phyloP scores from a whole-genome alignment of 257 asterid species.

The Petrea volubilis region DNA sequence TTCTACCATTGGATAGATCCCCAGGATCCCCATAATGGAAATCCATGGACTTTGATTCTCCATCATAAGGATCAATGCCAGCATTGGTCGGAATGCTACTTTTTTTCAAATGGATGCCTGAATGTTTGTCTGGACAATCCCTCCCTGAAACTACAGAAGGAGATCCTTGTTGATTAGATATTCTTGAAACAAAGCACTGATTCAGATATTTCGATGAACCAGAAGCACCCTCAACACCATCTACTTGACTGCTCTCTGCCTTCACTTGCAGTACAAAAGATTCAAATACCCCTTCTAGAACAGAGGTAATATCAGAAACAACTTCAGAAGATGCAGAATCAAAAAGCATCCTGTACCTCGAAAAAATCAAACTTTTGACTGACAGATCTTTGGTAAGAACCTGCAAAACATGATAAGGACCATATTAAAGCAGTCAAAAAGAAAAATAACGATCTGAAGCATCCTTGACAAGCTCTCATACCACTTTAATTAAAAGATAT shows the following conservation, averaged over 20 bases:
- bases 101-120: constrained; percentile 37
- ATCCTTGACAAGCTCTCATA: constrained; percentile 2
- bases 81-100: constrained; percentile 30
- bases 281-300: constrained; percentile 63
- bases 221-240: constrained; percentile 41
- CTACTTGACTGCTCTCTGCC: constrained; percentile 44
- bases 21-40: constrained; percentile 50
- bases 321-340: constrained; percentile 66
- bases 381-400: constrained; percentile 62
- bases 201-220: constrained; percentile 45
- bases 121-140: constrained; percentile 36
- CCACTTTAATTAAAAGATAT: constrained; percentile 2
- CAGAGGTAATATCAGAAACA: constrained; percentile 59
- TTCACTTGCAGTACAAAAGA: constrained; percentile 58
- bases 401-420: constrained; percentile 46
- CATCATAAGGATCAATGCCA: constrained; percentile 37
- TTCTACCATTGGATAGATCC: constrained; percentile 42
- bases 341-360: constrained; percentile 63
- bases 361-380: constrained; percentile 57
- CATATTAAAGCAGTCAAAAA: constrained; percentile 27
- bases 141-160: constrained; percentile 48
- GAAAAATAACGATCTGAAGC: constrained; percentile 17
- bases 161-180: constrained; percentile 51
- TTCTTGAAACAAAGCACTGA: constrained; percentile 41
- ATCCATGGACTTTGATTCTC: constrained; percentile 51